phyloP scores from a whole-genome alignment of 352 stramenopile species.

The Globisporangium orthogonon region DNA sequence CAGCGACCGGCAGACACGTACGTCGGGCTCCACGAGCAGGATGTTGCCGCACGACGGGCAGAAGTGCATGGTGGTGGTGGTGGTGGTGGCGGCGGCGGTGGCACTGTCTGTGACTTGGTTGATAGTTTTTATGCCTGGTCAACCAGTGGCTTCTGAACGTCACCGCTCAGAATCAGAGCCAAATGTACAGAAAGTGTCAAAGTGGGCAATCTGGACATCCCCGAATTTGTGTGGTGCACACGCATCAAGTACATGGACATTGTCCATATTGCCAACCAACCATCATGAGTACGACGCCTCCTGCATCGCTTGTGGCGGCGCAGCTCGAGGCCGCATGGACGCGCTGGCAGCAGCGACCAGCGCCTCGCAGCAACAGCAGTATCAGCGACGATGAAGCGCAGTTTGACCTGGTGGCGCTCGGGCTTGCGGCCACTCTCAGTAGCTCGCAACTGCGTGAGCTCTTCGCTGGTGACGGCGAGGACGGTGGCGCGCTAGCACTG shows the following conservation, averaged over 20 bases:
- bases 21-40: slow-evolving; percentile 84
- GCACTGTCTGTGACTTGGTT: too few species aligned
- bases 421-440: slow-evolving; percentile 17
- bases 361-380: neutral
- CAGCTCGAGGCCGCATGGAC: slow-evolving; percentile 12
- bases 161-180: too few species aligned
- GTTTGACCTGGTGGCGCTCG: slow-evolving; percentile 46
- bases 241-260: too few species aligned
- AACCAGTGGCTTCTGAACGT: too few species aligned
- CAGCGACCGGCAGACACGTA: slow-evolving; percentile 14
- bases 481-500: slow-evolving; percentile 17
- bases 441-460: slow-evolving; percentile 20
- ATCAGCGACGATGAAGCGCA: slow-evolving; percentile 31
- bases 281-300: neutral
- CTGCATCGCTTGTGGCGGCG: slow-evolving; percentile 3
- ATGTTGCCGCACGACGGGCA: slow-evolving; percentile 89
- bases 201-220: too few species aligned
- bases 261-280: too few species aligned
- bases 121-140: too few species aligned
- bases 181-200: too few species aligned
- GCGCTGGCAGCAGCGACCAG: slow-evolving; percentile 9
- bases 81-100: neutral
- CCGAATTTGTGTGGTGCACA: too few species aligned
- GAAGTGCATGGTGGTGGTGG: slow-evolving; percentile 69
- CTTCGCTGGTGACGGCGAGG: slow-evolving; percentile 10